These are phyloP conservation scores for Trichomonas gallinae DNA, from an alignment of 208 protist species.

Conservation along the genomic window DNA sequence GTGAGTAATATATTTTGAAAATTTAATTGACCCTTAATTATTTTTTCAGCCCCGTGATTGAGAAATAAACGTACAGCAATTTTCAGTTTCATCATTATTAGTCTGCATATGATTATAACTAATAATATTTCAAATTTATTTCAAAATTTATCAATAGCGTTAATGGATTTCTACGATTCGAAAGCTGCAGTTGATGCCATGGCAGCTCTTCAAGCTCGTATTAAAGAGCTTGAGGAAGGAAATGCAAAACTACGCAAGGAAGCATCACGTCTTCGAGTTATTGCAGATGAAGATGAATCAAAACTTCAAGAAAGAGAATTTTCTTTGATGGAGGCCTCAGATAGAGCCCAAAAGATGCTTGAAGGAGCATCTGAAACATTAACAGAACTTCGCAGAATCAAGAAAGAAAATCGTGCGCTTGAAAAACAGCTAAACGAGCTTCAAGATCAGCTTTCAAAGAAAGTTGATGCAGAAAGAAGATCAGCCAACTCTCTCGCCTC, in stretches of 20 bases:
- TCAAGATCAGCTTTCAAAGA: background rate
- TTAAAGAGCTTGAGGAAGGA: background rate
- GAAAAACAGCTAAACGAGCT: background rate
- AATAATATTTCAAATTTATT: too few relatives aligned
- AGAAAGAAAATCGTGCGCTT: background rate
- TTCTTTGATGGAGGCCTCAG: background rate
- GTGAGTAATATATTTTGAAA: too few relatives aligned
- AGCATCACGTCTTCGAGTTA: background rate
- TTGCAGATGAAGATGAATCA: background rate
- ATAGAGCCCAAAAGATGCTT: background rate
- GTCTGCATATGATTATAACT: too few relatives aligned
- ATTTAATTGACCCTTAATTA: too few relatives aligned
- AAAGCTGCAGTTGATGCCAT: conserved; percentile 20
- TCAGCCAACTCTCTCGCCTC: too few relatives aligned
- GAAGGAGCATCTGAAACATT: background rate
- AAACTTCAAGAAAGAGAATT: background rate
- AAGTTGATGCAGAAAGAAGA: background rate
- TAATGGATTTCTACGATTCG: conserved; percentile 12
- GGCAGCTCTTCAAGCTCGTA: background rate
- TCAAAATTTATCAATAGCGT: too few relatives aligned
- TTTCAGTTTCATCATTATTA: too few relatives aligned
- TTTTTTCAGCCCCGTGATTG: too few relatives aligned
- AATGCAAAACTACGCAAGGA: background rate
- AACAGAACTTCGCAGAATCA: background rate
- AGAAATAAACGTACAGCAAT: too few relatives aligned